A percentile compares a stretch with the other conserved stretches of the same genome.
Evolutionary conservation across 352 stramenopile genomes (phyloP).

Genomic region (Globisporangium cystogenes): DNA sequence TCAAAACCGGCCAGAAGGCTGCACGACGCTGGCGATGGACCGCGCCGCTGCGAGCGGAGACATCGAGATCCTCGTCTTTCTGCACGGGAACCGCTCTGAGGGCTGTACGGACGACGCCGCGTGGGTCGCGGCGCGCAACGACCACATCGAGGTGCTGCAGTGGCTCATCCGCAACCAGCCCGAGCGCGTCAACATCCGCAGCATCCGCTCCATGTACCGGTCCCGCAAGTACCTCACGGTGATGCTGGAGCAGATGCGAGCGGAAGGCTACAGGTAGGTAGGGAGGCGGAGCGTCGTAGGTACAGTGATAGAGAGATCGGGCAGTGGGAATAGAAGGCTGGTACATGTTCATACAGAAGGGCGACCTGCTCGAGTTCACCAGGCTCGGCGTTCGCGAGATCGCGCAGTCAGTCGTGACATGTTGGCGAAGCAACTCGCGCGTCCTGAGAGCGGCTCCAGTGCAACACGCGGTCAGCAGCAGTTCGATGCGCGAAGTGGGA

Average conservation of each 20-base stretch:
- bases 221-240: constrained; percentile 6
- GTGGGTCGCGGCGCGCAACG: constrained; percentile 6
- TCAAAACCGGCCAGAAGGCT: constrained; percentile 2
- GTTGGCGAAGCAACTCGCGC: too few relatives aligned
- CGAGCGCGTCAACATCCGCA: constrained; percentile 11
- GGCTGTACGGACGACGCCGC: constrained; percentile 9
- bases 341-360: too few relatives aligned
- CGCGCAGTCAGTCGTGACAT: too few relatives aligned
- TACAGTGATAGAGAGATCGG: too few relatives aligned
- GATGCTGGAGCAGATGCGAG: constrained; percentile 9
- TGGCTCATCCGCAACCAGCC: constrained; percentile 8
- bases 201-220: constrained; percentile 8
- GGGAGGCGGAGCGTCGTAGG: too few relatives aligned
- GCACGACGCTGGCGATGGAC: constrained; percentile 6
- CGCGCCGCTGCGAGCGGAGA: constrained; percentile 5
- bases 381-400: too few relatives aligned
- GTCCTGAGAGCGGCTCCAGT: too few relatives aligned
- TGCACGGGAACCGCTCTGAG: constrained; percentile 3
- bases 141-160: constrained; percentile 10
- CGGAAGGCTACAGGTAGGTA: constrained; percentile 7
- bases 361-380: too few relatives aligned
- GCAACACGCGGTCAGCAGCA: too few relatives aligned
- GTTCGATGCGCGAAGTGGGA: too few relatives aligned
- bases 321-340: too few relatives aligned
- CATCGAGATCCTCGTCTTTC: constrained; percentile 5